Base-by-base conservation (phyloP, 1,284 basidiomycete species). In the Leccinum griseonigrum region DNA sequence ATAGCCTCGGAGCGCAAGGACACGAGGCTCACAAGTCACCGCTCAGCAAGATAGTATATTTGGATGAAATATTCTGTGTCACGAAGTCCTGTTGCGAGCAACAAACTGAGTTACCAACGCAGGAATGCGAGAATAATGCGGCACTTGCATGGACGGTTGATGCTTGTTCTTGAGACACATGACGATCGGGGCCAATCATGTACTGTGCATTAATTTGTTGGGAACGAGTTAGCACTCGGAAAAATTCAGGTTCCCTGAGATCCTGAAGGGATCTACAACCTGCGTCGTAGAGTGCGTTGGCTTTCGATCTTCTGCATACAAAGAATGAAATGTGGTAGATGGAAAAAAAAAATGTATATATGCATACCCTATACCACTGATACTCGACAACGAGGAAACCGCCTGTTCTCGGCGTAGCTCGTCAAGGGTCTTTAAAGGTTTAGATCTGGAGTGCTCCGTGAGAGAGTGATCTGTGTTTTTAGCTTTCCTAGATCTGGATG, bases 1-100 rank as follows among this genome's bases (percentile, higher is more conserved):
- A 31, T 36, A 13, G 8, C 1, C 2, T 18, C 16, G 4, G 14
- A 55, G 7, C 59, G 28, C 59, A 52, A 54, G 74, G 4, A 56
- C 71, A 31, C 10, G 26, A 16, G 6, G 72, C 85, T 69, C 66
- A 87, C 85, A 85, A 83, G 68, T 77, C 76, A 14, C 85, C 86
- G 0, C 75, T 75, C 18, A 83, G 67, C 26, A 78, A 64, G 22
- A 83, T 60, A 61, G 83, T 79, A 64, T 79, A 82, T 40, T 77
- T 77, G n/a, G 76, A 65, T 22, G 79, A 77, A 8, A 86, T 64
- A 60, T 77, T 77, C 10, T 79, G 72, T 34, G 72, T 73, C 57
- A 84, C 75, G 52, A 82, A 82, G 59, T 76, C 71, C 82, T 85
- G 56, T 60, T 16, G 36, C 43, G 8, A 52, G n/a, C 8, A n/a